Conservation (phyloP, 1,284 basidiomycete species). For the Ganoderma multipileum region DNA sequence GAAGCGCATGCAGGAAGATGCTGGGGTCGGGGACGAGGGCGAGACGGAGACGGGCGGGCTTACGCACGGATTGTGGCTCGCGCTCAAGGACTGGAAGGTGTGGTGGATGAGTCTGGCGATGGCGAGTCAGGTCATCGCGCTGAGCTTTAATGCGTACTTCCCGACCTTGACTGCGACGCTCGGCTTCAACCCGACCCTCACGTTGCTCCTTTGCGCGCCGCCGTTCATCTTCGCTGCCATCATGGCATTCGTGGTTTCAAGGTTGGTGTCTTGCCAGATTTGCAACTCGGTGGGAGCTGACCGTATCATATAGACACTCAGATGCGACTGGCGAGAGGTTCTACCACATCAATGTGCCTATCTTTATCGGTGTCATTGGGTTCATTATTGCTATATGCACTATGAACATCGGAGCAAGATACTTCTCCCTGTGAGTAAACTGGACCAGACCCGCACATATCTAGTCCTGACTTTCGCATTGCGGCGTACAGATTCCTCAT, state of each 20-base stretch:
- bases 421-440: constrained; percentile 68
- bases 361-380: constrained; percentile 71
- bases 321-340: constrained; percentile 73
- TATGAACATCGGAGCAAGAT: constrained; percentile 71
- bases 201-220: constrained; percentile 77
- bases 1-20: constrained; percentile 78
- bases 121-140: constrained; percentile 54
- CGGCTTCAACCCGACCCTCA: constrained; percentile 69
- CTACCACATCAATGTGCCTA: constrained; percentile 62
- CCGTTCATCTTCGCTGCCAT: constrained; percentile 77
- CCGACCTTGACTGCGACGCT: constrained; percentile 74
- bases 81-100: constrained; percentile 75
- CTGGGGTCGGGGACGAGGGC: constrained; percentile 54
- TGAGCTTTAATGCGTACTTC: constrained; percentile 81
- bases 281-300: background rate
- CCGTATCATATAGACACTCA: constrained; percentile 62
- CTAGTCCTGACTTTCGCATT: background rate
- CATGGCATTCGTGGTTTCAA: constrained; percentile 55
- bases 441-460: constrained; percentile 5
- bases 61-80: constrained; percentile 58
- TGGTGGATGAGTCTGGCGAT: constrained; percentile 72
- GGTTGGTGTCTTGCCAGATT: constrained; percentile 41
- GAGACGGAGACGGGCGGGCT: constrained; percentile 44
- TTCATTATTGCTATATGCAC: constrained; percentile 78
- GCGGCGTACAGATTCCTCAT: constrained; percentile 69